Evolutionary conservation across 306 rosid species (phyloP).

Genomic region (Myrica gale): DNA sequence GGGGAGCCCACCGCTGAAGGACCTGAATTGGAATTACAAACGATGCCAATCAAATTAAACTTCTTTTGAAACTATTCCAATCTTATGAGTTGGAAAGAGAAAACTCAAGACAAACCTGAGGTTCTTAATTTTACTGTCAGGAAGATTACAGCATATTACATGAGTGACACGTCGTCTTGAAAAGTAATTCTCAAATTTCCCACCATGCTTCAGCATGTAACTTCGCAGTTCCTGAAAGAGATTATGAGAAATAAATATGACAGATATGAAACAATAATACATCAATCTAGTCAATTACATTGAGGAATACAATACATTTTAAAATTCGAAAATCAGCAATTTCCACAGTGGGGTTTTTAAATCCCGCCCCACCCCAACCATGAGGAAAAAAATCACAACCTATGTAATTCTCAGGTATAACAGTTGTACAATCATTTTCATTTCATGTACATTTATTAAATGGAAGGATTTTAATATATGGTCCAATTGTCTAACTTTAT

Average conservation of each 20-base stretch:
- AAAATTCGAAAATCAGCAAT: background rate
- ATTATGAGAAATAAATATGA: slow-evolving; percentile 4
- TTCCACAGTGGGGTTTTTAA: background rate
- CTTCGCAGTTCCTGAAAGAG: slow-evolving; percentile 73
- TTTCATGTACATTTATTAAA: background rate
- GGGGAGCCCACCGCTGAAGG: slow-evolving; percentile 87
- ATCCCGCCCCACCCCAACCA: background rate
- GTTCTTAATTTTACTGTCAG: slow-evolving; percentile 71
- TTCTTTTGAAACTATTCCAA: background rate
- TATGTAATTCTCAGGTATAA: background rate
- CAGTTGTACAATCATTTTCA: background rate
- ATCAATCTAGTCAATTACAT: background rate
- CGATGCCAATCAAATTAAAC: slow-evolving; percentile 12
- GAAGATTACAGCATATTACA: slow-evolving; percentile 85
- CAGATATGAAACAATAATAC: background rate
- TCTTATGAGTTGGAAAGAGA: slow-evolving; percentile 3
- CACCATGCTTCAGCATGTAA: slow-evolving; percentile 79
- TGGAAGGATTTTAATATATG: background rate
- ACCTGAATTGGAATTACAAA: slow-evolving; percentile 48
- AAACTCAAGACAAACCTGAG: slow-evolving; percentile 54
- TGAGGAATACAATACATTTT: background rate
- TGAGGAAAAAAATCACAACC: background rate
- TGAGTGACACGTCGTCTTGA: slow-evolving; percentile 74
- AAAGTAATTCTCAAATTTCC: slow-evolving; percentile 87
- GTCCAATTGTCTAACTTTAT: background rate